These are phyloP conservation scores for Leccinellum rugosiceps DNA, from an alignment of 768 basidiomycete genomes.

Conservation along the genomic window DNA sequence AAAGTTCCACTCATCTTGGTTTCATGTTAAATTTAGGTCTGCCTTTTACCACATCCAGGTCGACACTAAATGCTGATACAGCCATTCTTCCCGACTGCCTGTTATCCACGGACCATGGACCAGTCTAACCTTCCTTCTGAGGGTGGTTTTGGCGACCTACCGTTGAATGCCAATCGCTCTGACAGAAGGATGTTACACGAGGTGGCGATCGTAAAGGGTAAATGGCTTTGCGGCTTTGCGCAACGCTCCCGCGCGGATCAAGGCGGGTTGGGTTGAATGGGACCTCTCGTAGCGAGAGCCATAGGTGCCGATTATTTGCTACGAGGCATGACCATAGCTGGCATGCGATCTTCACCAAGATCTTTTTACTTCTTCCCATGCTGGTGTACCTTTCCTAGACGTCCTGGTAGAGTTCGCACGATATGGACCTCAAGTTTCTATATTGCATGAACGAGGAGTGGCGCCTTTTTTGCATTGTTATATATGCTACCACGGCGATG, in stretches of 20 bases:
- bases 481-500: not conserved
- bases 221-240: not conserved
- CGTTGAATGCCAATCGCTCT: not conserved
- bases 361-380: not conserved
- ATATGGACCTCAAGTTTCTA: too few relatives aligned
- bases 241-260: not conserved
- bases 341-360: not conserved
- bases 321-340: not conserved
- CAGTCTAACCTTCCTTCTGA: not conserved
- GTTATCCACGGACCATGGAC: not conserved
- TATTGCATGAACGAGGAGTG: not conserved
- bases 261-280: not conserved
- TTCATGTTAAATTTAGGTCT: not conserved
- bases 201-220: not conserved
- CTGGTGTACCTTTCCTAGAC: not conserved
- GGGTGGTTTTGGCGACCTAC: too few relatives aligned
- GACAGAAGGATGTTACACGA: not conserved
- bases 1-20: not conserved
- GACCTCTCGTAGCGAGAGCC: not conserved
- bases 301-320: not conserved
- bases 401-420: not conserved
- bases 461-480: not conserved
- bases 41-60: not conserved
- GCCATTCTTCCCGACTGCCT: too few relatives aligned
- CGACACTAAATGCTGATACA: not conserved